These are phyloP conservation scores for Ampelomyces quisqualis DNA, from an alignment of 2,329 filamentous ascomycete genomes.

Conservation along the genomic window DNA sequence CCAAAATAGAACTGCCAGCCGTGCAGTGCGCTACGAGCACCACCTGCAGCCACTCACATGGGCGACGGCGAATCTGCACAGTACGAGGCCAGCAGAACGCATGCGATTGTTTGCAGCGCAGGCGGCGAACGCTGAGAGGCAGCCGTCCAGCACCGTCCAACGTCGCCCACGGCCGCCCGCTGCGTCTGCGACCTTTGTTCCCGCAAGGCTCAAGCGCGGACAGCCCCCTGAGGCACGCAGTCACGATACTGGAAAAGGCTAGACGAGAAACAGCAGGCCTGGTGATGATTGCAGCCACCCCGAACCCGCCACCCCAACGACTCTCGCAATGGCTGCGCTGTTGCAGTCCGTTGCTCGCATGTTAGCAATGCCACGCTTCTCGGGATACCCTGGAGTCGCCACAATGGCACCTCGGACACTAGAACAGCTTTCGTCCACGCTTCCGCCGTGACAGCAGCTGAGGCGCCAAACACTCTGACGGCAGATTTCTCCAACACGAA, in stretches of 20 bases:
- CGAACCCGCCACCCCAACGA: not conserved
- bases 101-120: too few relatives aligned
- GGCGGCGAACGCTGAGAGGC: too few relatives aligned
- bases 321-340: not conserved
- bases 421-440: too few relatives aligned
- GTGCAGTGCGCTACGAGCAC: slow-evolving; percentile 6
- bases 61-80: not conserved
- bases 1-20: slow-evolving; percentile 10
- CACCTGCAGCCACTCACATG: slow-evolving; percentile 19
- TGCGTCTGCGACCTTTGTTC: slow-evolving; percentile 10
- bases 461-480: slow-evolving; percentile 15
- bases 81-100: too few relatives aligned
- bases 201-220: slow-evolving; percentile 10
- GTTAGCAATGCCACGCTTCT: too few relatives aligned
- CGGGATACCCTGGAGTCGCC: too few relatives aligned
- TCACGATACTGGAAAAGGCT: slow-evolving; percentile 14
- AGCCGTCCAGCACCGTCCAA: too few relatives aligned
- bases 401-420: not conserved
- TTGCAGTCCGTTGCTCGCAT: not conserved
- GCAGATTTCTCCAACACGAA: slow-evolving; percentile 19
- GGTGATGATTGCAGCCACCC: slow-evolving; percentile 2
- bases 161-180: not conserved
- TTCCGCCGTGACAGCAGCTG: too few relatives aligned
- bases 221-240: slow-evolving; percentile 22
- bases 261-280: slow-evolving; percentile 15